These are phyloP conservation scores for Colletotrichum sp. DNA, from an alignment of 2,329 filamentous ascomycete genomes.

Conservation along the genomic window DNA sequence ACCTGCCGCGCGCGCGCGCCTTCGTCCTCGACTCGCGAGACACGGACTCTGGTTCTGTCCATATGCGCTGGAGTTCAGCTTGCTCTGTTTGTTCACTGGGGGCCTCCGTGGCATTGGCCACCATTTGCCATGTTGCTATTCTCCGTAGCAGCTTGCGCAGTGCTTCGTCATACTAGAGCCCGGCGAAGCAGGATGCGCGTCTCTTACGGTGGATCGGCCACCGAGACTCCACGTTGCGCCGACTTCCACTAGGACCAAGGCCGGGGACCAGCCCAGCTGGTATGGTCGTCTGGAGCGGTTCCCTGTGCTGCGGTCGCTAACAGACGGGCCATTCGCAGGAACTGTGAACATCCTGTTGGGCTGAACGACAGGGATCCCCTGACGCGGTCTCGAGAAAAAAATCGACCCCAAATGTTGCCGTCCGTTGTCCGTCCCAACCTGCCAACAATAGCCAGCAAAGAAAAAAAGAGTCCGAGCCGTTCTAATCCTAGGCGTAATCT, in stretches of 20 bases:
- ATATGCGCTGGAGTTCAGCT: not conserved
- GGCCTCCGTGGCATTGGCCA: not conserved
- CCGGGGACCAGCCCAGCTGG: constrained; percentile 1
- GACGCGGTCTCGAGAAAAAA: constrained; percentile 3
- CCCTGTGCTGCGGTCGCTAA: not conserved
- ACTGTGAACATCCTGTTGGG: constrained; percentile 7
- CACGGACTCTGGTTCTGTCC: not conserved
- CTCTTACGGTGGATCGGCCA: not conserved
- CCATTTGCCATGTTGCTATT: not conserved
- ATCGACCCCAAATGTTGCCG: constrained; percentile 14
- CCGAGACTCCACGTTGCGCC: not conserved
- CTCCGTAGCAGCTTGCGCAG: not conserved
- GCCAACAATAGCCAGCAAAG: not conserved
- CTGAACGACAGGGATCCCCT: constrained; percentile 25
- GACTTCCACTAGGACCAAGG: constrained; percentile 6
- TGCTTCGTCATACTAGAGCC: constrained; percentile 1
- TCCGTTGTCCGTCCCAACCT: not conserved
- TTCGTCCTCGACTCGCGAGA: not conserved
- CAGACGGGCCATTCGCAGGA: constrained; percentile 12
- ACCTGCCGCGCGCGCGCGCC: not conserved
- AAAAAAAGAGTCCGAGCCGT: constrained; percentile 5
- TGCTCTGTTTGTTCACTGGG: not conserved
- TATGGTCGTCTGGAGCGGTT: not conserved
- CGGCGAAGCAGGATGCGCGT: not conserved
- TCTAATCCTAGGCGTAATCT: not conserved